Base-by-base conservation (phyloP, 495 filamentous ascomycete species). In the Astrocystis sublimbata region DNA sequence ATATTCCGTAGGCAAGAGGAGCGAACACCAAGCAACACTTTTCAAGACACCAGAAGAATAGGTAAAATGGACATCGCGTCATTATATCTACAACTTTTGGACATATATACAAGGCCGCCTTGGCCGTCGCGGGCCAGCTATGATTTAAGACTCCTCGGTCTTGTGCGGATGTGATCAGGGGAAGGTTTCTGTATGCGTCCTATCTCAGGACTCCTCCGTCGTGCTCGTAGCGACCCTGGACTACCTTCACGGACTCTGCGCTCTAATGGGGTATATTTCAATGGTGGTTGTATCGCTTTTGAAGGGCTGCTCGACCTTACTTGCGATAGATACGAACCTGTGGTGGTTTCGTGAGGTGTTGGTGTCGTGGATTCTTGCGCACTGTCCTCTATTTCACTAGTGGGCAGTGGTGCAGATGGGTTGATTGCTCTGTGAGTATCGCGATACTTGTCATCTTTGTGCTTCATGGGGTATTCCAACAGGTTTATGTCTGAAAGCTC, bases 121-220 rank as follows among this genome's bases (percentile, higher is more conserved):
- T 21, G 26, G 41, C 17, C 17, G 3, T 4, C 55, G 36, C 67
- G 10, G 60, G 10, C 31, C 52, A 58, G 17, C 66, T 68, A 49
- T 30, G 46, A 49, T 65, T 70, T 76, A 53, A 76, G 67, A 43
- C 68, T 65, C 45, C 70, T 76, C 1, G 71, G 70, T 61, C 71
- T 75, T 23, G 69, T 62, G 60, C 75, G 68, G 24, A 56, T 64
- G 31, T 63, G 60, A 46, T 78, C 74, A 61, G 72, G 67, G 53
- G 63, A 55, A 21, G 71, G 66, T 61, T 81, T 82, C 38, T 72
- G 71, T 59, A 81, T 71, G 47, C 77, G 73, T 28, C 72, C 74
- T 10, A 72, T 65, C 30, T 70, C 74, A n/a, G 71, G 75, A 65
- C 70, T 72, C 61, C 71, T 75, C 58, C 75, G 66, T 68, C 66